phyloP scores from a whole-genome alignment of 495 filamentous ascomycete species.

The Cercophora scortea region DNA sequence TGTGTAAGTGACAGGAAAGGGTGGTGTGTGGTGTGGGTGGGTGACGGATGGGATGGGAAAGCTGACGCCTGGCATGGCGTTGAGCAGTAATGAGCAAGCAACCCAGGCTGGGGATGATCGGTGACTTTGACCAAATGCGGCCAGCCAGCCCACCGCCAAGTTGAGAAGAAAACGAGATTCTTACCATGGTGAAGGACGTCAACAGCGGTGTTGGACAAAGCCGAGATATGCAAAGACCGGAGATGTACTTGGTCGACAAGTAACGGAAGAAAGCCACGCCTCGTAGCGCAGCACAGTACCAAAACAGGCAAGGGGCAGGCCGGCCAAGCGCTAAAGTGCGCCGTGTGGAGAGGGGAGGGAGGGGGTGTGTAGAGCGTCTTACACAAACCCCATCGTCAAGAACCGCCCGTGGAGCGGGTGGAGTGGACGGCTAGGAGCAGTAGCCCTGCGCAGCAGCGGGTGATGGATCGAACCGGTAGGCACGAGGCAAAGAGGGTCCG shows the following conservation, averaged over 20 bases:
- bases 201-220: slow-evolving; percentile 29
- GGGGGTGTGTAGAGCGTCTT: slow-evolving; percentile 27
- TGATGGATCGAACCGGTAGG: slow-evolving; percentile 6
- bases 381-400: slow-evolving; percentile 22
- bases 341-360: slow-evolving; percentile 21
- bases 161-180: slow-evolving; percentile 5
- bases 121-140: slow-evolving; percentile 14
- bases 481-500: slow-evolving; percentile 19
- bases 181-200: slow-evolving; percentile 34
- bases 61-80: slow-evolving; percentile 6
- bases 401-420: slow-evolving; percentile 7
- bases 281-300: slow-evolving; percentile 1
- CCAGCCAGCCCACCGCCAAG: no score
- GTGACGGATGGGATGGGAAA: slow-evolving; percentile 2
- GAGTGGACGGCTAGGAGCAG: slow-evolving; percentile 24
- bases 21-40: slow-evolving; percentile 5
- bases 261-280: slow-evolving; percentile 7
- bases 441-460: slow-evolving; percentile 24
- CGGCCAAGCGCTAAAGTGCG: slow-evolving; percentile 14
- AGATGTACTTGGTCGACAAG: slow-evolving; percentile 16
- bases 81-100: slow-evolving; percentile 7
- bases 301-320: slow-evolving; percentile 9
- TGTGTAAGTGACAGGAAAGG: slow-evolving; percentile 13
- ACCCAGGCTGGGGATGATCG: slow-evolving; percentile 6
- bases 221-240: slow-evolving; percentile 15